Base-by-base conservation (phyloP, 2,329 filamentous ascomycete genomes). In the Cryphonectria carpinicola region DNA sequence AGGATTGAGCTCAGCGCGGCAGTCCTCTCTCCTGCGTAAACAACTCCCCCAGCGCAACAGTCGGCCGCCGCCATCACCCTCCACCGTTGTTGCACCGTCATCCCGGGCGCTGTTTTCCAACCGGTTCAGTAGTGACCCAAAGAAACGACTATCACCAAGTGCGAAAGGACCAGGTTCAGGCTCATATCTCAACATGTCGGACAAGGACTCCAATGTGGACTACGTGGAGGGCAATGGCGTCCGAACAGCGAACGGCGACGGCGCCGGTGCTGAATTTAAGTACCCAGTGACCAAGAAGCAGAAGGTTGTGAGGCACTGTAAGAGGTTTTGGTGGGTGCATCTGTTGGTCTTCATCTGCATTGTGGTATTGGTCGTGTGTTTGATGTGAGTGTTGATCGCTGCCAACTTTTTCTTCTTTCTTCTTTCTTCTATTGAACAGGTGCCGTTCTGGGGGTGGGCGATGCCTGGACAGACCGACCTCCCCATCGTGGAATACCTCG, bases 311-410 rank as follows among this genome's bases (percentile, higher is more conserved):
- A 79, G 81, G 71, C 86, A 89, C 77, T 85, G 84, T 77, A 83
- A 80, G 76, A 83, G 81, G 74, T 90, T 86, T 75, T 91, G 89
- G 89, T 91, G 89, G 89, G 75, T 84, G 73, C 84, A 89, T 75
- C 77, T 90, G 71, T 80, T 91, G 70, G 77, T 83, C 22, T 77
- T 88, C 66, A 76, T 85, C 70, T 74, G 83, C 72, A 79, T 89
- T 61, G 78, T 86, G 60, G 82, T 89, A 46, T 79, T 92, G 19
- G 81, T 89, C 52, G 84, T 92, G 25, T 82, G 87, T 54, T 81
- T 89, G 54, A 79, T 91, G 89, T 91, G 82, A 86, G 88, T 85
- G n/a, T 25, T 67, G 39, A 39, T 60, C 61, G 60, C 62, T 39
- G n/a, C 39, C n/a, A 17, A 7, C 1, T n/a, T n/a, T 49, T 6